phyloP scores from a whole-genome alignment of 1,139 yeast species.

The Barnettozyma hawaiiensis region DNA sequence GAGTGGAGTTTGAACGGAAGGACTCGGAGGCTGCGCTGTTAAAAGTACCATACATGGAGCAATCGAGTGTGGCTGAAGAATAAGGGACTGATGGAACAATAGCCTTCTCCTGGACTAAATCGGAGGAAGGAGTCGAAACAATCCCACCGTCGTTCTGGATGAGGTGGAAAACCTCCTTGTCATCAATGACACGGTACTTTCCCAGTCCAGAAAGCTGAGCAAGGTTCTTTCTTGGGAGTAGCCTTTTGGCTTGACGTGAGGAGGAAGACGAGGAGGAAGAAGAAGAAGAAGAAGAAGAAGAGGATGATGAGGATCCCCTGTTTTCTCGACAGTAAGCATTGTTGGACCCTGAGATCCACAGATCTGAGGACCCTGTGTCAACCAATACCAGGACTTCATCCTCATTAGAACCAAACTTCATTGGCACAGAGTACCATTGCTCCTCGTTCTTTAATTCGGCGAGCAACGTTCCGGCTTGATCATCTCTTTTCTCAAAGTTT shows the following conservation, averaged over 20 bases:
- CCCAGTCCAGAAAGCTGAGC: background rate
- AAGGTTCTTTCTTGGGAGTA: background rate
- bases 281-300: too few species aligned
- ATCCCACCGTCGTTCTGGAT: background rate
- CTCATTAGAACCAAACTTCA: conserved; percentile 49
- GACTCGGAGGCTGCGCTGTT: conserved; percentile 37
- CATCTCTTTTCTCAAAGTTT: background rate
- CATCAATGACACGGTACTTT: conserved; percentile 1
- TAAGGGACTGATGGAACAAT: background rate
- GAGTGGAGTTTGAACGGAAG: conserved; percentile 39
- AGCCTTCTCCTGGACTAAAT: background rate
- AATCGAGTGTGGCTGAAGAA: conserved; percentile 22
- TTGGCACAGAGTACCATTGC: conserved; percentile 44
- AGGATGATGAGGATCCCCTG: background rate
- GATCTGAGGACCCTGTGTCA: conserved; percentile 71
- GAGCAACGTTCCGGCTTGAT: conserved; percentile 32
- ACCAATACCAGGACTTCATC: conserved; percentile 49
- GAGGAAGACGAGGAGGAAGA: too few species aligned
- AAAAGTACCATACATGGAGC: conserved; percentile 36
- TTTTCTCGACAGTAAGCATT: conserved; percentile 20
- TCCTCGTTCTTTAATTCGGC: conserved; percentile 39
- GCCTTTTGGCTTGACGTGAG: background rate
- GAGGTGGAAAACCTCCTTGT: background rate
- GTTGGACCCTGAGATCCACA: conserved; percentile 45
- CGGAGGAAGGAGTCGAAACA: background rate